Percentiles rank a stretch among this genome's conserved stretches.
These are phyloP conservation scores for Penicillium lagena DNA, from an alignment of 495 filamentous ascomycete species.

Conservation along the genomic window DNA sequence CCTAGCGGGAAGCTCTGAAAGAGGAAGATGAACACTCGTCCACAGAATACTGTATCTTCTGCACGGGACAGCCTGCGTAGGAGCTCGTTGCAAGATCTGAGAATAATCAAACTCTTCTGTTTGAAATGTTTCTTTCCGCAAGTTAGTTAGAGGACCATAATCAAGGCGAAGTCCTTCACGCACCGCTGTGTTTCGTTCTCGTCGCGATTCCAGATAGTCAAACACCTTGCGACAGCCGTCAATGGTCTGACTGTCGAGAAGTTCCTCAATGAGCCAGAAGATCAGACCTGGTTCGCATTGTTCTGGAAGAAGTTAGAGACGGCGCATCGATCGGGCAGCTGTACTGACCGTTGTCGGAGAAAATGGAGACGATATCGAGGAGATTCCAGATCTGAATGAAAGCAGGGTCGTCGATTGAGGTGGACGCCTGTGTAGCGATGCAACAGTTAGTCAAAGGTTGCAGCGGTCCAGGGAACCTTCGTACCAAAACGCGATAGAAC, in stretches of 20 bases:
- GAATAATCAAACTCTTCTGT: slow-evolving; percentile 78
- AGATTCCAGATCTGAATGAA: slow-evolving; percentile 89
- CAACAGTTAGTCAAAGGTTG: slow-evolving; percentile 11
- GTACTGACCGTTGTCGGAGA: slow-evolving; percentile 66
- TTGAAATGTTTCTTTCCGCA: slow-evolving; percentile 61
- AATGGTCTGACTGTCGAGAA: slow-evolving; percentile 92
- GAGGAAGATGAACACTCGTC: slow-evolving; percentile 92
- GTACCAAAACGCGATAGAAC: slow-evolving; percentile 70
- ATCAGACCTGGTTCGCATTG: slow-evolving; percentile 79
- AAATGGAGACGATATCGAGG: slow-evolving; percentile 78
- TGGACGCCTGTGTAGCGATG: slow-evolving; percentile 46
- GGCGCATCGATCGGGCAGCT: slow-evolving; percentile 1
- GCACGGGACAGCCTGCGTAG: slow-evolving; percentile 84
- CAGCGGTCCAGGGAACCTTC: slow-evolving; percentile 10
- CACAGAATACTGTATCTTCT: slow-evolving; percentile 95
- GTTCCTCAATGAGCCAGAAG: slow-evolving; percentile 87
- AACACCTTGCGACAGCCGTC: slow-evolving; percentile 84
- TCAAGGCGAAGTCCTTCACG: not conserved
- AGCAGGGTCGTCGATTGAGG: slow-evolving; percentile 61
- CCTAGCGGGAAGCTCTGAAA: slow-evolving; percentile 95
- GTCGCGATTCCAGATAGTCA: slow-evolving; percentile 86
- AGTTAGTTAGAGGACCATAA: slow-evolving; percentile 5
- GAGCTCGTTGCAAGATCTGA: slow-evolving; percentile 92
- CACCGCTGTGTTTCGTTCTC: slow-evolving; percentile 75
- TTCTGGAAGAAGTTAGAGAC: slow-evolving; percentile 41